Conservation (phyloP, 2,329 filamentous ascomycete species). For the Epichloe hybrida region DNA sequence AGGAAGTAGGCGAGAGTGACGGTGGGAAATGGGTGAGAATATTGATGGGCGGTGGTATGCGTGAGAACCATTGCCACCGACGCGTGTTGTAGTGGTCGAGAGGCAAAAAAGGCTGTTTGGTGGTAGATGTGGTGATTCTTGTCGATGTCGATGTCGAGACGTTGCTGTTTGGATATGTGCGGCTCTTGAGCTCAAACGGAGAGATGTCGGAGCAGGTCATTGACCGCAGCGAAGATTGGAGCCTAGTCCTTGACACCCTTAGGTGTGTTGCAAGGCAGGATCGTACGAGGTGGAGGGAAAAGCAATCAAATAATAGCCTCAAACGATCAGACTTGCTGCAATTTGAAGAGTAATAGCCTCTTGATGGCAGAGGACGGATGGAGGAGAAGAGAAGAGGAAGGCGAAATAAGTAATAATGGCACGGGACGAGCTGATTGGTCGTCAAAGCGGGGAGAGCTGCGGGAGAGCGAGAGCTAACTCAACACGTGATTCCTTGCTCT, state of each 20-base stretch:
- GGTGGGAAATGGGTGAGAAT: slow-evolving; percentile 71
- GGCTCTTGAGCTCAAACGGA: slow-evolving; percentile 11
- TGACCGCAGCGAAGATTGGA: slow-evolving; percentile 7
- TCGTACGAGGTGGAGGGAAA: background rate
- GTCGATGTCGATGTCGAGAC: background rate
- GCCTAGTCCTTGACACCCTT: slow-evolving; percentile 1
- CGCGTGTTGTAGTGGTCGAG: background rate
- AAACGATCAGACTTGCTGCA: slow-evolving; percentile 4
- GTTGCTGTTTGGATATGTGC: slow-evolving; percentile 1
- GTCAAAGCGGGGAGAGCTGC: slow-evolving; percentile 14
- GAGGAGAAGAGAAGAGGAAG: background rate
- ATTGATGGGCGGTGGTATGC: slow-evolving; percentile 54
- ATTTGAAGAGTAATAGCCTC: slow-evolving; percentile 1
- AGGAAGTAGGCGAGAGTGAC: slow-evolving; percentile 84
- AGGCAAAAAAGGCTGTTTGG: background rate
- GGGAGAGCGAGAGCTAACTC: slow-evolving; percentile 2
- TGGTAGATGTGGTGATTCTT: slow-evolving; percentile 5
- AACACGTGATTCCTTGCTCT: slow-evolving; percentile 3
- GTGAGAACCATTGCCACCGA: slow-evolving; percentile 44
- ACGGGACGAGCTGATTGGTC: slow-evolving; percentile 18
- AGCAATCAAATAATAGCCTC: background rate
- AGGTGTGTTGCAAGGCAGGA: background rate
- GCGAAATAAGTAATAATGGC: slow-evolving; percentile 3
- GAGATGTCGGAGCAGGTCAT: slow-evolving; percentile 12
- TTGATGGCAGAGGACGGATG: background rate